phyloP scores from a whole-genome alignment of 495 filamentous ascomycete genomes.

The Glutinoglossum americanum region DNA sequence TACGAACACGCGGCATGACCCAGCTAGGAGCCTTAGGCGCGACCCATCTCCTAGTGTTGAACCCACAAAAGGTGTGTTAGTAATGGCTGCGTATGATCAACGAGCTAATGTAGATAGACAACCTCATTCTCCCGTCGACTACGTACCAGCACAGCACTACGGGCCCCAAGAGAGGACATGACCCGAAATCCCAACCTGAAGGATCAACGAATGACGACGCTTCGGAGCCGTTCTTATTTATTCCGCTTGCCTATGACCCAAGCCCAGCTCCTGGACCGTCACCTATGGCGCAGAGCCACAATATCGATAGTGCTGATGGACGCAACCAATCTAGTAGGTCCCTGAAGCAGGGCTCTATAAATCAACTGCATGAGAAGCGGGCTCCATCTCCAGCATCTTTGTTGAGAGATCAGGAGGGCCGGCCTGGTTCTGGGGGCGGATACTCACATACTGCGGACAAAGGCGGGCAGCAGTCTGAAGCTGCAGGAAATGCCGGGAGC shows the following conservation, averaged over 20 bases:
- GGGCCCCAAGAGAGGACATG: conserved; percentile 37
- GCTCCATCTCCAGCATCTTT: conserved; percentile 2
- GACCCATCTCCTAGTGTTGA: conserved; percentile 12
- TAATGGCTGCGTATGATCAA: background rate
- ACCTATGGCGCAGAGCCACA: conserved; percentile 11
- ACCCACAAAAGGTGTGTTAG: conserved; percentile 12
- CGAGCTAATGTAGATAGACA: conserved; percentile 19
- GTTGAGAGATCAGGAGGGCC: background rate
- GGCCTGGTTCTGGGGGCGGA: background rate
- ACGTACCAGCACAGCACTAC: conserved; percentile 49
- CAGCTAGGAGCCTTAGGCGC: conserved; percentile 9
- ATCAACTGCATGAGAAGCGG: conserved; percentile 7
- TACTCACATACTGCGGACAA: background rate
- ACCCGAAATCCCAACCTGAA: conserved; percentile 23
- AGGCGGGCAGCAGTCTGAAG: background rate
- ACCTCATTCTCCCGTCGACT: conserved; percentile 46
- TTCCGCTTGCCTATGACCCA: conserved; percentile 79
- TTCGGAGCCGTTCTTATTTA: conserved; percentile 56
- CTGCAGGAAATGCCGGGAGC: background rate
- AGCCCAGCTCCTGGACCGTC: conserved; percentile 41
- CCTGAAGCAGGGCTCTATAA: conserved; percentile 6
- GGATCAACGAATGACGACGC: conserved; percentile 8
- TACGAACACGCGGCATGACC: background rate
- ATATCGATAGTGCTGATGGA: conserved; percentile 5
- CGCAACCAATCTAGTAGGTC: conserved; percentile 28